Evolutionary conservation across 345 rosid genomes (phyloP).

Genomic region (Hirschfeldia incana): DNA sequence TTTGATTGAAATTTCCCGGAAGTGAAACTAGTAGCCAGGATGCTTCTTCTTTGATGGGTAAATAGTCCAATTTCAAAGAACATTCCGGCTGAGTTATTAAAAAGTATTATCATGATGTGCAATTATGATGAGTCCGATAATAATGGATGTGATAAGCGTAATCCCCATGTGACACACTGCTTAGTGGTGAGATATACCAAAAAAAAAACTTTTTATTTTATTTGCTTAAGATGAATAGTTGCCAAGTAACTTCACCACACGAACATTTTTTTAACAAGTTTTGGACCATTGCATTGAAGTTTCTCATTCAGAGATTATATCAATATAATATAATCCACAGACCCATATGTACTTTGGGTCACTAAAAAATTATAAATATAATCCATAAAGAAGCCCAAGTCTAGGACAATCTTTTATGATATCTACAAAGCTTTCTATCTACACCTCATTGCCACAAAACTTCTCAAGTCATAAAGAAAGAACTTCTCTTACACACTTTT

Average conservation of each 20-base stretch:
- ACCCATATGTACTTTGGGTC: neutral
- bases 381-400: conserved; percentile 3
- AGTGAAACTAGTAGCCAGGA: too few relatives aligned
- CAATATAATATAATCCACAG: neutral
- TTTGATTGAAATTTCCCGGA: neutral
- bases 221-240: conserved; percentile 6
- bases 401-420: neutral
- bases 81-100: too few relatives aligned
- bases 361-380: neutral
- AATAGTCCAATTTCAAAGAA: too few relatives aligned
- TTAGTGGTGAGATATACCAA: neutral
- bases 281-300: conserved; percentile 3
- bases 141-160: too few relatives aligned
- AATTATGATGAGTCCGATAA: too few relatives aligned
- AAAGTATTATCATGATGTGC: too few relatives aligned
- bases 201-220: neutral
- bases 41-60: too few relatives aligned
- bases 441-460: conserved; percentile 33
- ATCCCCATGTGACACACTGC: neutral
- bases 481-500: conserved; percentile 29
- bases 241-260: conserved; percentile 23
- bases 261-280: conserved; percentile 10
- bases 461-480: neutral
- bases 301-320: neutral
- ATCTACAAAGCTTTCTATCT: conserved; percentile 26